Evolutionary conservation across 2,329 filamentous ascomycete genomes (phyloP).

Genomic region (Aspergillus unguis): DNA sequence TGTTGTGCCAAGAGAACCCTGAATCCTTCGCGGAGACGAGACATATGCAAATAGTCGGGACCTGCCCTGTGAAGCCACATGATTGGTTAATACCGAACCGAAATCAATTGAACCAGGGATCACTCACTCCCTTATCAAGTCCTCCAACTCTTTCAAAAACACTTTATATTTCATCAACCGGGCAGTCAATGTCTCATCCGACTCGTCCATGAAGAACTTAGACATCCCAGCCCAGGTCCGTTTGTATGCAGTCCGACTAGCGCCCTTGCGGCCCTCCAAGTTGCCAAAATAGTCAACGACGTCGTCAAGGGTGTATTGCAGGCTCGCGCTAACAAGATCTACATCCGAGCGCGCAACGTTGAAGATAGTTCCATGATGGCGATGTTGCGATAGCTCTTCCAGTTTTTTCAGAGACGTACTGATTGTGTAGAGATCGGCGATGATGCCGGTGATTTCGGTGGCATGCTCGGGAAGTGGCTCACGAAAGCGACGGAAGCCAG

Average conservation of each 20-base stretch:
- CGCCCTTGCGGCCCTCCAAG: conserved; percentile 29
- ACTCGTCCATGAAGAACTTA: conserved; percentile 46
- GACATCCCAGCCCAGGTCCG: conserved; percentile 52
- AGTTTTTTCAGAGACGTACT: conserved; percentile 50
- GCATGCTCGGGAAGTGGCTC: conserved; percentile 50
- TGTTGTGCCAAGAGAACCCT: conserved; percentile 29
- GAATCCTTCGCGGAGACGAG: conserved; percentile 25
- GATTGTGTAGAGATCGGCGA: conserved; percentile 55
- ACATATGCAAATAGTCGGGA: conserved; percentile 26
- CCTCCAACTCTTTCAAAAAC: conserved; percentile 47
- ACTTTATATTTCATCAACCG: conserved; percentile 51
- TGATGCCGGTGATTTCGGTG: conserved; percentile 52
- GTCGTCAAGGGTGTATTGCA: conserved; percentile 52
- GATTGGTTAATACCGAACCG: conserved; percentile 9
- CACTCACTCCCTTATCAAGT: conserved; percentile 47
- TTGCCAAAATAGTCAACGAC: conserved; percentile 47
- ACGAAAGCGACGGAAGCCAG: conserved; percentile 50
- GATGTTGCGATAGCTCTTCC: conserved; percentile 42
- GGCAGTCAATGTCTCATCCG: conserved; percentile 44
- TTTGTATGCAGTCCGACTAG: conserved; percentile 40
- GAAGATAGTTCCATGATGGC: conserved; percentile 38
- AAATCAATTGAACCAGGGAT: conserved; percentile 1
- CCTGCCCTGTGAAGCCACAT: conserved; percentile 20
- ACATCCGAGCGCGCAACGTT: conserved; percentile 47
- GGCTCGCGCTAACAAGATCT: conserved; percentile 47